phyloP scores from a whole-genome alignment of 2,329 filamentous ascomycete species.

The Penicillium sp. region DNA sequence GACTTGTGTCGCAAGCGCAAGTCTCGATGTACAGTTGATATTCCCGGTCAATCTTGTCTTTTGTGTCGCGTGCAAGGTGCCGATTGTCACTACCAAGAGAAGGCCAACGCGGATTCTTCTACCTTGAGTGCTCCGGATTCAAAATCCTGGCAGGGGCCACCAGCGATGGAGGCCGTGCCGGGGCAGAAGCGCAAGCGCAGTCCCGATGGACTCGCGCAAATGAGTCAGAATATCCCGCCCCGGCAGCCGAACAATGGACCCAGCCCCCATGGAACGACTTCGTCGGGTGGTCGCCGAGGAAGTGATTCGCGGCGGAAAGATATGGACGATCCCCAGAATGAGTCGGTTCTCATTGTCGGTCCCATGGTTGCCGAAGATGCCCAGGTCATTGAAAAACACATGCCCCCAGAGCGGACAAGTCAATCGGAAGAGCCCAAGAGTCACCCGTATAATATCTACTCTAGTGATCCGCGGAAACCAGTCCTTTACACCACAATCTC shows the following conservation, averaged over 20 bases:
- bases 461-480: conserved; percentile 47
- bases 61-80: conserved; percentile 59
- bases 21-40: conserved; percentile 59
- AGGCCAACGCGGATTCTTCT: conserved; percentile 27
- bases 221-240: conserved; percentile 14
- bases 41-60: conserved; percentile 53
- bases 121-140: conserved; percentile 27
- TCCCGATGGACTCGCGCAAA: conserved; percentile 27
- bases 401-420: conserved; percentile 45
- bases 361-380: conserved; percentile 60
- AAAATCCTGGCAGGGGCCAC: conserved; percentile 29
- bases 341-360: conserved; percentile 56
- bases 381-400: conserved; percentile 60
- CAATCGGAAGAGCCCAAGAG: conserved; percentile 41
- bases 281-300: conserved; percentile 27
- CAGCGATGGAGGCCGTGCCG: conserved; percentile 23
- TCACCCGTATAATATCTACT: conserved; percentile 52
- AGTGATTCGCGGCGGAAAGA: conserved; percentile 34
- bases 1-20: conserved; percentile 60
- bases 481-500: conserved; percentile 52
- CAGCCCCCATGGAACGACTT: conserved; percentile 25
- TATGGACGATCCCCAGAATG: conserved; percentile 39
- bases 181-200: conserved; percentile 40
- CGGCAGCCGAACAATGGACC: conserved; percentile 25
- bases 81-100: conserved; percentile 56